Evolutionary conservation across 768 basidiomycete genomes (phyloP).

Genomic region (Podaxis sp.): DNA sequence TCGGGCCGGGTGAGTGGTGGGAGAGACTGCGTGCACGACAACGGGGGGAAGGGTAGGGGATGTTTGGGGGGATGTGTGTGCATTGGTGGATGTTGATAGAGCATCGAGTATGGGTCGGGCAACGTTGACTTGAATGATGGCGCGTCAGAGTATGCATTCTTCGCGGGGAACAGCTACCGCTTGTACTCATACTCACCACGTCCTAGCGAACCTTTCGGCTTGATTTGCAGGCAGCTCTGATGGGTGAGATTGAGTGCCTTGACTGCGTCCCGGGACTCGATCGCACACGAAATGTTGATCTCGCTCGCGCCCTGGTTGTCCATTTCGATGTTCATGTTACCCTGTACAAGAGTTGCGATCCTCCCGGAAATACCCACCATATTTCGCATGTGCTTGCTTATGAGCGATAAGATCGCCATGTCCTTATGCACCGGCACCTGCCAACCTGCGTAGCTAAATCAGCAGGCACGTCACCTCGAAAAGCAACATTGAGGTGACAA

Average conservation of each 20-base stretch:
- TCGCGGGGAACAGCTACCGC: constrained; percentile 57
- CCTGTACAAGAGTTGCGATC: constrained; percentile 90
- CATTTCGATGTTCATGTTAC: constrained; percentile 98
- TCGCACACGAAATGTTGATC: constrained; percentile 95
- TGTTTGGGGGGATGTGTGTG: constrained; percentile 32
- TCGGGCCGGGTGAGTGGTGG: constrained; percentile 25
- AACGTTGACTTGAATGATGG: constrained; percentile 81
- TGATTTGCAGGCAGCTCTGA: constrained; percentile 18
- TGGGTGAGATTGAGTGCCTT: constrained; percentile 18
- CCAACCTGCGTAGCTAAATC: background rate
- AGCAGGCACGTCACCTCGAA: background rate
- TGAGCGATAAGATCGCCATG: constrained; percentile 97
- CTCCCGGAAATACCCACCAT: constrained; percentile 92
- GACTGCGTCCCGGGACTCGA: constrained; percentile 40
- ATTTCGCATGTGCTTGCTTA: constrained; percentile 93
- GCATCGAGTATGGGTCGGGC: constrained; percentile 77
- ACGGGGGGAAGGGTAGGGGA: constrained; percentile 38
- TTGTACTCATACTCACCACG: background rate
- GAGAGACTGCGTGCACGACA: constrained; percentile 36
- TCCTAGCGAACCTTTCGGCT: background rate
- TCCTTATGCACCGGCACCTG: constrained; percentile 80
- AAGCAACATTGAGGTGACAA: background rate
- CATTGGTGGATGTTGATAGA: constrained; percentile 25
- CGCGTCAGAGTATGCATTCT: constrained; percentile 80
- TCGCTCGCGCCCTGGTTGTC: constrained; percentile 96